Conservation (phyloP, 1,284 basidiomycete genomes). For the Pseudozyma hubeiensis region DNA sequence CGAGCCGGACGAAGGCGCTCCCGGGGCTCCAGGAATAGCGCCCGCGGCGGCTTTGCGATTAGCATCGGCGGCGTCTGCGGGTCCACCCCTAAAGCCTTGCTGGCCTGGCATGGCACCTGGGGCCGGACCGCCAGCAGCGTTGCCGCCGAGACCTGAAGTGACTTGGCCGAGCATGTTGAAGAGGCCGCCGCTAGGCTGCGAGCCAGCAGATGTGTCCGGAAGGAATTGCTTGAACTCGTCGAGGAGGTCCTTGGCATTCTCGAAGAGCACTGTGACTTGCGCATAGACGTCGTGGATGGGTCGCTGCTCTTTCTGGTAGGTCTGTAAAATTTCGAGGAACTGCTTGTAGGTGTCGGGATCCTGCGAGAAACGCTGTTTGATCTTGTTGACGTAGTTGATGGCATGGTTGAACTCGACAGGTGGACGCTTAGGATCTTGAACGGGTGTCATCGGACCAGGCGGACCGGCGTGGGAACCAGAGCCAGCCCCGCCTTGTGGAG, state of each 20-base stretch:
- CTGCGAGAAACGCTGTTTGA: conserved; percentile 91
- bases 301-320: conserved; percentile 93
- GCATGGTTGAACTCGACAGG: conserved; percentile 92
- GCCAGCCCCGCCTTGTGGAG: conserved; percentile 28
- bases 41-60: conserved; percentile 75
- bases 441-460: conserved; percentile 42
- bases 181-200: conserved; percentile 65
- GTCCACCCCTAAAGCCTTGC: conserved; percentile 48
- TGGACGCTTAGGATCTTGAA: conserved; percentile 64
- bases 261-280: conserved; percentile 92
- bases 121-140: conserved; percentile 19
- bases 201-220: conserved; percentile 74
- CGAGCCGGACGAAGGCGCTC: conserved; percentile 30
- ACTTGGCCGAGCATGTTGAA: conserved; percentile 70
- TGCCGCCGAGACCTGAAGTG: conserved; percentile 60
- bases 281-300: conserved; percentile 90
- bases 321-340: conserved; percentile 97
- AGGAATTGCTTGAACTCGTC: conserved; percentile 97
- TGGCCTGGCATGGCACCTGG: conserved; percentile 38
- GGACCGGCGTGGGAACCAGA: conserved; percentile 24
- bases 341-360: conserved; percentile 97
- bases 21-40: conserved; percentile 72
- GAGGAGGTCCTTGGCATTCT: conserved; percentile 89
- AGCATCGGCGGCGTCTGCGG: conserved; percentile 64
- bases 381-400: conserved; percentile 98